phyloP scores from a whole-genome alignment of 2,329 filamentous ascomycete genomes.

The Chaetomium sp. region DNA sequence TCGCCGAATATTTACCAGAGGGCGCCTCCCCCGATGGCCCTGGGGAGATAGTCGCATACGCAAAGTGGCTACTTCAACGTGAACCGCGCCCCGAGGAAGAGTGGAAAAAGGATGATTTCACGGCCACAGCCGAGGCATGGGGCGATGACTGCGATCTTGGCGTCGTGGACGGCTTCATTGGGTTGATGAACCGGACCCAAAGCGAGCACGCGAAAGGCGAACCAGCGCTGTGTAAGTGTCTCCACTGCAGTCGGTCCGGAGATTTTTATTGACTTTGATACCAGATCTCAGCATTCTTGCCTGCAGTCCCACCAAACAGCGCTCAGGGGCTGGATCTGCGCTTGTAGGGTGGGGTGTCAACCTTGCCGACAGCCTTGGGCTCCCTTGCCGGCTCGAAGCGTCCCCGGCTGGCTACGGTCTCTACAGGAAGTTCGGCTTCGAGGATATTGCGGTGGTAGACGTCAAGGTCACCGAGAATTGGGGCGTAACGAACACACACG shows the following conservation, averaged over 20 bases:
- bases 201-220: conserved; percentile 34
- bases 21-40: conserved; percentile 10
- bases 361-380: conserved; percentile 36
- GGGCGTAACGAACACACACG: conserved; percentile 27
- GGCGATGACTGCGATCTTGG: conserved; percentile 33
- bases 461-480: conserved; percentile 31
- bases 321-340: conserved; percentile 38
- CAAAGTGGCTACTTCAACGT: conserved; percentile 35
- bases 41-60: conserved; percentile 38
- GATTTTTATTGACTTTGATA: not conserved
- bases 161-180: conserved; percentile 36
- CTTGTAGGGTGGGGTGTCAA: conserved; percentile 36
- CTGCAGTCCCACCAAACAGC: conserved; percentile 30
- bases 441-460: conserved; percentile 37
- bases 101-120: conserved; percentile 32
- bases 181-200: conserved; percentile 31
- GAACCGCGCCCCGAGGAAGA: conserved; percentile 33
- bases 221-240: conserved; percentile 34
- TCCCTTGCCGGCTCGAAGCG: conserved; percentile 36
- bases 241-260: not conserved
- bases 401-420: conserved; percentile 37
- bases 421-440: conserved; percentile 37
- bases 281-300: conserved; percentile 37
- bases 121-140: conserved; percentile 29
- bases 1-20: conserved; percentile 36